Base-by-base conservation (phyloP, 2,329 filamentous ascomycete species). In the Paecilomyces niveus region DNA sequence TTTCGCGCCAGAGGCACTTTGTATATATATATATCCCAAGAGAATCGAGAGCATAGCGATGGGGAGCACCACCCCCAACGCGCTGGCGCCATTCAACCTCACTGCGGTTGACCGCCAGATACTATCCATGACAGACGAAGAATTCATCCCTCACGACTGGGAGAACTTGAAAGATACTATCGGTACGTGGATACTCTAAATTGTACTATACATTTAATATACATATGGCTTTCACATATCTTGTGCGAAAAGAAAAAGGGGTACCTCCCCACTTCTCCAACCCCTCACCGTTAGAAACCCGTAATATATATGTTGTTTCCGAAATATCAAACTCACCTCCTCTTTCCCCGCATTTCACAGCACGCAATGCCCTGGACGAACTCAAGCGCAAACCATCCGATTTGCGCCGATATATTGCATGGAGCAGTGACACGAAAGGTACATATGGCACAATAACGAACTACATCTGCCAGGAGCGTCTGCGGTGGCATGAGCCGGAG, bases 321-420 rank as follows among this genome's bases (percentile, higher is more conserved):
- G 35, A 18, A 45, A 45, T 45, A 45, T n/a, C 15, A 49, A 39
- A 24, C 21, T 55, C 18, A 35, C 49, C 53, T 22, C 53, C 33
- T 56, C 29, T 35, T 31, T 51, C 7, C 55, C 56, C 45, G 35
- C 58, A 29, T 45, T 45, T 29, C 54, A 55, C 64, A 80, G 74
- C 74, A 18, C 73, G 75, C 39, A 82, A 84, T 65, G 76, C 79
- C 59, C 81, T 87, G 57, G 79, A 80, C 60, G 72, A 79, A 33
- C 74, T 87, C 10, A 84, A 82, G 67, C 81, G 85, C 63, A 80
- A 79, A 69, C 85, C 85, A 22, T 84, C 81, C 61, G 80, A 84
- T 63, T 74, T 86, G 15, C 76, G 77, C 67, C 79, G 81, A 56
- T 87, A 87, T 66, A 76, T 86, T n/a, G 75, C 77, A 32, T 87